A percentile compares a stretch with the other conserved stretches of the same genome.
phyloP scores from a whole-genome alignment of 352 stramenopile species.

The Pythium rishiriense region DNA sequence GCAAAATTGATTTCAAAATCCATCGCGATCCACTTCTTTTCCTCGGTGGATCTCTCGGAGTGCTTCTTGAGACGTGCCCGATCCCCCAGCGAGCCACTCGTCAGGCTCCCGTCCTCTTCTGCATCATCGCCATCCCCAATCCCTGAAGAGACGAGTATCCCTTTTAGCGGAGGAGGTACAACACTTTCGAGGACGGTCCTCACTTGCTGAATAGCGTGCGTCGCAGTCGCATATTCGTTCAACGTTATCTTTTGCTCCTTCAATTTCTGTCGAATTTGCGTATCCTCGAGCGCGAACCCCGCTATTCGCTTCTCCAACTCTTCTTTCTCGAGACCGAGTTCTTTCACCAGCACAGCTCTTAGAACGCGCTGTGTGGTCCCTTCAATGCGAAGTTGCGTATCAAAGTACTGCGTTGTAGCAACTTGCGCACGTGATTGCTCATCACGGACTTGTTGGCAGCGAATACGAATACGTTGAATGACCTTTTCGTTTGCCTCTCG shows the following conservation, averaged over 20 bases:
- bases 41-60: slow-evolving; percentile 40
- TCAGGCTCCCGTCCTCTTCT: slow-evolving; percentile 5
- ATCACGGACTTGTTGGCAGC: slow-evolving; percentile 33
- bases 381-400: slow-evolving; percentile 56
- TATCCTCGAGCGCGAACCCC: slow-evolving; percentile 3
- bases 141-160: background rate
- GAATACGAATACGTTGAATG: slow-evolving; percentile 31
- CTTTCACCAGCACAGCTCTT: slow-evolving; percentile 42
- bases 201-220: slow-evolving; percentile 44
- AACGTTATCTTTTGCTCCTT: slow-evolving; percentile 30
- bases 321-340: slow-evolving; percentile 41
- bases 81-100: slow-evolving; percentile 27
- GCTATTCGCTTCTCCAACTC: slow-evolving; percentile 31
- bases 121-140: background rate
- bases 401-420: slow-evolving; percentile 53
- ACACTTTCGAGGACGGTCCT: slow-evolving; percentile 30
- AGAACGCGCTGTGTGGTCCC: slow-evolving; percentile 54
- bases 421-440: slow-evolving; percentile 38
- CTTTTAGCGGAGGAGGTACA: slow-evolving; percentile 9
- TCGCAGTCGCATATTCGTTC: slow-evolving; percentile 38
- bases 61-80: slow-evolving; percentile 55
- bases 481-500: slow-evolving; percentile 30
- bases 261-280: slow-evolving; percentile 13
- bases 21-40: slow-evolving; percentile 69
- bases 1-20: slow-evolving; percentile 65